Evolutionary conservation across 306 rosid genomes (phyloP).

Genomic region (Pachyrhizus erosus): DNA sequence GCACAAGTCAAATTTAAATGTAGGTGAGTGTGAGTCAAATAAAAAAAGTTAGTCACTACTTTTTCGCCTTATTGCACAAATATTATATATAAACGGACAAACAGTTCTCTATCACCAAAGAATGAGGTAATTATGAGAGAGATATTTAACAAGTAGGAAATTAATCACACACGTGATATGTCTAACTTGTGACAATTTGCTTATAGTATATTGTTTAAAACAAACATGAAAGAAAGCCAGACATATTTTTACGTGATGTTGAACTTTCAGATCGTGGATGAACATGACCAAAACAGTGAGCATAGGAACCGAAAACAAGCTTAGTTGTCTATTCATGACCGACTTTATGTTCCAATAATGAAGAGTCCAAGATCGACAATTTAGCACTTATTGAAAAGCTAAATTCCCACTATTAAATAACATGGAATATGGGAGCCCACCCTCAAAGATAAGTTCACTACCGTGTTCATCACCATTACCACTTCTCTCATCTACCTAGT

Average conservation of each 20-base stretch:
- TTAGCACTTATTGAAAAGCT: neutral
- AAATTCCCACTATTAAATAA: neutral
- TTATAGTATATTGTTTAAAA: neutral
- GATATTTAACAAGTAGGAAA: neutral
- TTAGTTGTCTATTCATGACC: slow-evolving; percentile 16
- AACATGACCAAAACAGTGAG: neutral
- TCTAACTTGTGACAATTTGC: neutral
- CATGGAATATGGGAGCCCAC: slow-evolving; percentile 17
- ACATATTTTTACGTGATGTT: neutral
- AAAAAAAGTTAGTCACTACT: neutral
- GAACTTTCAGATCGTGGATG: neutral
- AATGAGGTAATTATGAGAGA: neutral
- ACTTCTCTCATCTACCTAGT: neutral
- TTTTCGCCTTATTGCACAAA: neutral
- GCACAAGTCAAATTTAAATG: too few relatives aligned
- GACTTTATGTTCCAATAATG: slow-evolving; percentile 25
- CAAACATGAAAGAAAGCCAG: neutral
- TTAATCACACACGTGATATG: slow-evolving; percentile 18
- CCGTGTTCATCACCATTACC: neutral
- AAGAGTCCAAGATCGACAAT: neutral
- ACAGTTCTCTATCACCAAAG: neutral
- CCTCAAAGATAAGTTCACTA: neutral
- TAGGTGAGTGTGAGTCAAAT: neutral
- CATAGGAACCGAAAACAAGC: neutral
- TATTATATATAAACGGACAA: neutral